Evolutionary conservation across 2,329 filamentous ascomycete genomes (phyloP), one percentile per base, ranked within the genome.

Genomic region (Decorospora gaudefroyi): DNA sequence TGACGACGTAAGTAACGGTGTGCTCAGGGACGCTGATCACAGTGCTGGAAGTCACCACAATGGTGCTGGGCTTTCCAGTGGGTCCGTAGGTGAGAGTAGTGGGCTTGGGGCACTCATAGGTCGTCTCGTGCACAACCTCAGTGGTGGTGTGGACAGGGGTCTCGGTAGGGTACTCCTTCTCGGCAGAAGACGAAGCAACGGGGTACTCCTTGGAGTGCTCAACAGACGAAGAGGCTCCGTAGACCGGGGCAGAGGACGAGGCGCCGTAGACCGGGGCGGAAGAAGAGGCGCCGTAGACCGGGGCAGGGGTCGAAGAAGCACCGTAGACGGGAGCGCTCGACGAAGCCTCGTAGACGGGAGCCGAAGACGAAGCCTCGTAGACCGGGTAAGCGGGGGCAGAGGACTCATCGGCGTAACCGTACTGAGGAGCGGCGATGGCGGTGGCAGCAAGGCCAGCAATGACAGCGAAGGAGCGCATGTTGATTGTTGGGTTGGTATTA

Each of bases 391-490:
- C 19, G 6, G 40, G 33, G 6, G 27, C 12, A 6, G 36, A 23
- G 5, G 35, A 26, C 28, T 18, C 28, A 26, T 28, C 37, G 16
- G 33, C 33, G 27, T 31, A 29, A 13, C 51, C 55, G 36, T 57
- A 43, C 49, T 61, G 55, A 45, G 55, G 46, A 42, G 61, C 51
- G 37, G 52, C 44, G 38, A 55, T 42, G 43, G 54, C 63, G 33
- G 49, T 58, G 42, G 59, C 67, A 30, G 59, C 63, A 49, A 68
- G 40, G 54, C 60, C 57, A 51, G 67, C 59, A 47, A 65, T 45
- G 49, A 59, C 54, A 43, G 61, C 62, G 55, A 66, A 64, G 61
- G 65, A 71, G 50, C 62, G 63, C 70, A 72, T 72, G 39, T 65
- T 72, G 69, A 66, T 61, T 59, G 61, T 59, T 49, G 41, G 49